Base-by-base conservation (phyloP, 78 protist genomes). In the Thecamonas trahens region DNA sequence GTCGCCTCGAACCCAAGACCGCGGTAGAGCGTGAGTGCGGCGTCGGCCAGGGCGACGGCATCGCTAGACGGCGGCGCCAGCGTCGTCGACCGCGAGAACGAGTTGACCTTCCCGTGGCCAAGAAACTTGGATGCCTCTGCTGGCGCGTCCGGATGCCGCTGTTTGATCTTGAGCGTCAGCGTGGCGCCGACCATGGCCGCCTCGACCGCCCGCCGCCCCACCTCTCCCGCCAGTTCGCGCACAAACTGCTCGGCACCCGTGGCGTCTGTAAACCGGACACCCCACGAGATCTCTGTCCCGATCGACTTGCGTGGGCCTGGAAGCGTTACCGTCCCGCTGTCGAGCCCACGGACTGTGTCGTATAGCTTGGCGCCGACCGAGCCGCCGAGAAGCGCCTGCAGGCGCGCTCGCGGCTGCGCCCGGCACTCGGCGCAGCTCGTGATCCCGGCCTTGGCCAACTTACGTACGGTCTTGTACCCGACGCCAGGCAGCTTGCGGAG, bases 401-500 rank as follows among this genome's bases (percentile, higher is more conserved):
- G 69, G 15, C 2, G 11, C 8, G 13, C 44, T 42, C 29, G 28
- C 17, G 44, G 28, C 28, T 2, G 6, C 3, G 7, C 18, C 29
- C 29, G 32, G 18, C 44, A 58, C 9, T 63, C 28, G 29, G 40
- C 39, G 29, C 55, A 42, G 32, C 59, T 20, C 6, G 11, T 28
- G 29, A 63, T 28, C 29, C 42, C 44, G 20, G 13, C 3, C 29
- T 15, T 8, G 18, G n/a, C 15, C 18, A 63, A 58, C 44, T 40
- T 39, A 2, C 15, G 1, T 4, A 1, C 59, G 20, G 15, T 14
- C 17, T 7, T 7, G 49, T 31, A 37, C 18, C 79, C 79, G 20
- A 74, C 70, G 1, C 79, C 79, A 1, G 69, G 79, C 49, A 74
- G 52, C 5, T 53, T 55, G 11, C 14, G 20, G 0, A 74, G 37